A percentile compares a stretch with the other conserved stretches of the same genome.
phyloP scores from a whole-genome alignment of 2,329 filamentous ascomycete genomes.

The Sporothrix inflata region DNA sequence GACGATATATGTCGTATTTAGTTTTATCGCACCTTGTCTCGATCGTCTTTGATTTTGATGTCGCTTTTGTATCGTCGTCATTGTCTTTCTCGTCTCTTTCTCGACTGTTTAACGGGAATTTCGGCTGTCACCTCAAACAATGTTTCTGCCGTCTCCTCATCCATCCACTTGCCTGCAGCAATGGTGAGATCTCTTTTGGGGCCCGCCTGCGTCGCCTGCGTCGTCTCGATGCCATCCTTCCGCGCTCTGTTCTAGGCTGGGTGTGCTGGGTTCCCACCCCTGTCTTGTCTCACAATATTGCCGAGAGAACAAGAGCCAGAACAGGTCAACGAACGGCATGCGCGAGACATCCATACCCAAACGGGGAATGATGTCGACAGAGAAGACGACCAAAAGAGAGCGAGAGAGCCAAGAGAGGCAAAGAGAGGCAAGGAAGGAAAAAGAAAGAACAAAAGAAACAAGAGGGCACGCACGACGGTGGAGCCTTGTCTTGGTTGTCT shows the following conservation, averaged over 20 bases:
- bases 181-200: background rate
- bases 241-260: background rate
- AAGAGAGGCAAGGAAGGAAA: background rate
- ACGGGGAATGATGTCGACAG: background rate
- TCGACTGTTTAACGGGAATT: background rate
- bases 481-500: constrained; percentile 2
- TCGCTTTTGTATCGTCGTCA: background rate
- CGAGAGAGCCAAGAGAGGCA: too few relatives aligned
- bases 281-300: constrained; percentile 24
- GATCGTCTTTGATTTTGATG: background rate
- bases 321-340: background rate
- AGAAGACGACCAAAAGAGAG: background rate
- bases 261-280: background rate
- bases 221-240: background rate
- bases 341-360: constrained; percentile 3
- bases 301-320: constrained; percentile 20
- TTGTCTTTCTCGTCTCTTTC: background rate
- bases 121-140: constrained; percentile 15
- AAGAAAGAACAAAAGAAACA: constrained; percentile 17
- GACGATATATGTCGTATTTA: background rate
- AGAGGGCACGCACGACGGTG: background rate
- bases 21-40: background rate
- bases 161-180: constrained; percentile 13
- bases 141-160: constrained; percentile 5
- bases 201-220: background rate